Percentiles rank a stretch among this genome's conserved stretches.
Conservation (phyloP, 108 stramenopile genomes). For the Cyclotella distinguenda region DNA sequence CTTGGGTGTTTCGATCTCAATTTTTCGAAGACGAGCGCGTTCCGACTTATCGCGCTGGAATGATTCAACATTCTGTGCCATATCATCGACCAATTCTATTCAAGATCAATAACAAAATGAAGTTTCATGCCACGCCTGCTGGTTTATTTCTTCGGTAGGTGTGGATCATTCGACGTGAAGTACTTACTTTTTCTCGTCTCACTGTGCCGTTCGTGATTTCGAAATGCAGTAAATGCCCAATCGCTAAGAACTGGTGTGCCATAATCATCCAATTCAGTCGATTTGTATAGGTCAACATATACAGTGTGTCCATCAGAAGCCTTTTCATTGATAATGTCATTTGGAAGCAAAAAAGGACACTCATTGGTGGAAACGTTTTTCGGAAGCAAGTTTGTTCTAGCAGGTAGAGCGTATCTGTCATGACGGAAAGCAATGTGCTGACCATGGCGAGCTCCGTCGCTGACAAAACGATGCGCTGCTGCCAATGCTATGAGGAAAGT, state of each 20-base stretch:
- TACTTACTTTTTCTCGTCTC: slow-evolving; percentile 11
- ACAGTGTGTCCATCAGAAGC: slow-evolving; percentile 14
- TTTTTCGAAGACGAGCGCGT: neutral
- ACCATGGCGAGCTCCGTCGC: neutral
- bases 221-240: slow-evolving; percentile 29
- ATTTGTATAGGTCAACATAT: slow-evolving; percentile 19
- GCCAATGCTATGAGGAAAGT: no score
- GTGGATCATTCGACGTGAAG: neutral
- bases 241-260: slow-evolving; percentile 11
- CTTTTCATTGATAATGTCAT: slow-evolving; percentile 18
- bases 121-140: no score
- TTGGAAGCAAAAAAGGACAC: slow-evolving; percentile 22
- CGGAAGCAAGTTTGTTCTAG: slow-evolving; percentile 6
- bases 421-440: neutral
- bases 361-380: slow-evolving; percentile 22
- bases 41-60: slow-evolving; percentile 6
- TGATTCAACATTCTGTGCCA: no score
- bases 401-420: neutral
- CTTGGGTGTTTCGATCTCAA: slow-evolving; percentile 15
- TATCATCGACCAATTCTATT: no score
- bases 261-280: slow-evolving; percentile 17
- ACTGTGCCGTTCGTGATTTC: slow-evolving; percentile 3
- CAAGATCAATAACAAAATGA: no score
- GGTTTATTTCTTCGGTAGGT: slow-evolving; percentile 13
- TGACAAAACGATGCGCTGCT: slow-evolving; percentile 2